These are phyloP conservation scores for Paratinospora sagittata DNA, from an alignment of 164 flowering plant genomes.

Conservation along the genomic window DNA sequence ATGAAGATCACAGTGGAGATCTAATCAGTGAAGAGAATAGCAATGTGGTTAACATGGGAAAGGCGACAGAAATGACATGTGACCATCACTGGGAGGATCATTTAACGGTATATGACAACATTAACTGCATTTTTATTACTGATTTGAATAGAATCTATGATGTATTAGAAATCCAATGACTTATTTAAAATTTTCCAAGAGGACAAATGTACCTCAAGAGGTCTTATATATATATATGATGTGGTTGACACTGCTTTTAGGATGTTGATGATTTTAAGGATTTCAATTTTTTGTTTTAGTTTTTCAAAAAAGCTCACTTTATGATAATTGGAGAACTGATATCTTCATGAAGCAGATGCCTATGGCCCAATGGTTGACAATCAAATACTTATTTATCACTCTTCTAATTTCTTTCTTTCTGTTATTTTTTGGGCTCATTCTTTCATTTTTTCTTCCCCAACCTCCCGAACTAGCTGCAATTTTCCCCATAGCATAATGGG, in stretches of 20 bases:
- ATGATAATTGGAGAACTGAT: neutral
- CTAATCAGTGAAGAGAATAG: neutral
- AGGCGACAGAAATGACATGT: neutral
- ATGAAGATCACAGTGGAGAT: constrained; percentile 12
- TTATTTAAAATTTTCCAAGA: neutral
- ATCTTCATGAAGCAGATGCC: neutral
- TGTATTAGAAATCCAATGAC: neutral
- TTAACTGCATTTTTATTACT: neutral
- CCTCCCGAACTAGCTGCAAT: neutral
- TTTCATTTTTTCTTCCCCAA: neutral
- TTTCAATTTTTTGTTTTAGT: neutral
- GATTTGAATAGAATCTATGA: neutral
- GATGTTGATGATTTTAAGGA: neutral
- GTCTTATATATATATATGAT: neutral
- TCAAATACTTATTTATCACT: too few species aligned
- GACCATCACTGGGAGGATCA: neutral
- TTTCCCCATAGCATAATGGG: too few species aligned
- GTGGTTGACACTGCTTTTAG: neutral
- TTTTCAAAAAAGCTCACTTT: neutral
- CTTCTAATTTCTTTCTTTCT: too few species aligned
- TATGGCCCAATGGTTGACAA: too few species aligned
- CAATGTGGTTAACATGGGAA: neutral
- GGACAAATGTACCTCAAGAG: neutral
- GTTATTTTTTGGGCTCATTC: too few species aligned
- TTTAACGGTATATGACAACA: constrained; percentile 2